phyloP scores from a whole-genome alignment of 2,329 filamentous ascomycete genomes.

The Pseudopyricularia cyperi region DNA sequence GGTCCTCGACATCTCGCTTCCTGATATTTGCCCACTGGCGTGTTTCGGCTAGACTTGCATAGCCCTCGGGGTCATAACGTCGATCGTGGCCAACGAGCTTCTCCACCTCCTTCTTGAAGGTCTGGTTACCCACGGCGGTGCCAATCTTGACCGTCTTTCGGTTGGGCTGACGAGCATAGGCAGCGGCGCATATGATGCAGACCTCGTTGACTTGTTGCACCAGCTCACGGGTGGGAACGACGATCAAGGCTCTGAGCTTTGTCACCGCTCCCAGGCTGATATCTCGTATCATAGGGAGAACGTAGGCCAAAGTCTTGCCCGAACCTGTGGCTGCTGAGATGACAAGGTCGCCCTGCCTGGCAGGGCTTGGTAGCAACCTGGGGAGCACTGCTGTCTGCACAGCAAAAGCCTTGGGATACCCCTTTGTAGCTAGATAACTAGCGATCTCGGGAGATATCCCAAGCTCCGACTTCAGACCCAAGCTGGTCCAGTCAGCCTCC shows the following conservation, averaged over 20 bases:
- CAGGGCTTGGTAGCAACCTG: slow-evolving; percentile 54
- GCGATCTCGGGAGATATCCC: slow-evolving; percentile 49
- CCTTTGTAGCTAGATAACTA: slow-evolving; percentile 51
- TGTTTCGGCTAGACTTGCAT: slow-evolving; percentile 28
- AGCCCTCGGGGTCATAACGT: slow-evolving; percentile 52
- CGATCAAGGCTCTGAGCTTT: slow-evolving; percentile 63
- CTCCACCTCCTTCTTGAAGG: slow-evolving; percentile 52
- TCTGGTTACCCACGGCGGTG: slow-evolving; percentile 69
- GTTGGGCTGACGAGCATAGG: slow-evolving; percentile 37
- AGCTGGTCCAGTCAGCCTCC: slow-evolving; percentile 40
- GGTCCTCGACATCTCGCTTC: slow-evolving; percentile 12
- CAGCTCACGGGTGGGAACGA: slow-evolving; percentile 83
- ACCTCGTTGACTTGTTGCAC: slow-evolving; percentile 75
- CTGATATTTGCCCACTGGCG: slow-evolving; percentile 12
- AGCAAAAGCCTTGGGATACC: slow-evolving; percentile 60
- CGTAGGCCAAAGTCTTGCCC: slow-evolving; percentile 87
- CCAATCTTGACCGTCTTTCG: slow-evolving; percentile 61
- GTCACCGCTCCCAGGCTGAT: slow-evolving; percentile 53
- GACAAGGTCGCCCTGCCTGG: slow-evolving; percentile 63
- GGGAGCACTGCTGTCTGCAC: slow-evolving; percentile 73
- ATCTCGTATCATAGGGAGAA: slow-evolving; percentile 70
- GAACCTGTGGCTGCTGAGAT: slow-evolving; percentile 91
- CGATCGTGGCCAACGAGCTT: slow-evolving; percentile 30
- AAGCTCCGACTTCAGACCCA: slow-evolving; percentile 25
- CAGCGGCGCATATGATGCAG: slow-evolving; percentile 59